Percentiles rank a stretch among this genome's conserved stretches.
These are phyloP conservation scores for Quercus lobata DNA, from an alignment of 331 rosid genomes.

Conservation along the genomic window DNA sequence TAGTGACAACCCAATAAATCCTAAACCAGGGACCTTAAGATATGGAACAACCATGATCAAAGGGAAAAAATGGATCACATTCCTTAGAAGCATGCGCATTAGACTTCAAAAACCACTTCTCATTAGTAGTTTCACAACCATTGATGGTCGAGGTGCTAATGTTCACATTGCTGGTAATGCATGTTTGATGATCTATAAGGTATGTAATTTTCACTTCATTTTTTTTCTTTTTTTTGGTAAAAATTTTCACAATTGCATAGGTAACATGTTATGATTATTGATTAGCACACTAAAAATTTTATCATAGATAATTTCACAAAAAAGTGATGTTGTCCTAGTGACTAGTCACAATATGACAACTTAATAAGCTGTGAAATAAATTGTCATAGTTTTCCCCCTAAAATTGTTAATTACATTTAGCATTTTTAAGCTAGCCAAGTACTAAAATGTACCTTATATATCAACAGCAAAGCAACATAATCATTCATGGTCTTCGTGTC, in stretches of 20 bases:
- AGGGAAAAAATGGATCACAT: conserved; percentile 49
- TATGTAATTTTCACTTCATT: neutral
- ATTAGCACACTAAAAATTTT: no score
- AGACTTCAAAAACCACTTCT: conserved; percentile 34
- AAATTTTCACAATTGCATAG: neutral
- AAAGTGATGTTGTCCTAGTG: no score
- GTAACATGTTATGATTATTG: no score
- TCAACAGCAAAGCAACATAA: conserved; percentile 29
- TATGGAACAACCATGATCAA: conserved; percentile 33
- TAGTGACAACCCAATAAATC: conserved; percentile 31
- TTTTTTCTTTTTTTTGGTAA: neutral
- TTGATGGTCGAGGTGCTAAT: conserved; percentile 43
- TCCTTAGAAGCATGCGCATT: conserved; percentile 33
- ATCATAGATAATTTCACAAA: no score
- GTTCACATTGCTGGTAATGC: conserved; percentile 41
- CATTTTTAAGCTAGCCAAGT: no score
- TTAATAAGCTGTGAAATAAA: no score
- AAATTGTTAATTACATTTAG: no score
- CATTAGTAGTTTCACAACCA: conserved; percentile 37
- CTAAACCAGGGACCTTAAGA: conserved; percentile 40
- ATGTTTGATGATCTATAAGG: conserved; percentile 28
- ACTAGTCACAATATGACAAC: no score
- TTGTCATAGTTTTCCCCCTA: no score
- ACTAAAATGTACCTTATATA: no score
- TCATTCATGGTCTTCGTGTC: conserved; percentile 43